phyloP scores from a whole-genome alignment of 2,329 filamentous ascomycete species.

The Sphaerulina populicola region DNA sequence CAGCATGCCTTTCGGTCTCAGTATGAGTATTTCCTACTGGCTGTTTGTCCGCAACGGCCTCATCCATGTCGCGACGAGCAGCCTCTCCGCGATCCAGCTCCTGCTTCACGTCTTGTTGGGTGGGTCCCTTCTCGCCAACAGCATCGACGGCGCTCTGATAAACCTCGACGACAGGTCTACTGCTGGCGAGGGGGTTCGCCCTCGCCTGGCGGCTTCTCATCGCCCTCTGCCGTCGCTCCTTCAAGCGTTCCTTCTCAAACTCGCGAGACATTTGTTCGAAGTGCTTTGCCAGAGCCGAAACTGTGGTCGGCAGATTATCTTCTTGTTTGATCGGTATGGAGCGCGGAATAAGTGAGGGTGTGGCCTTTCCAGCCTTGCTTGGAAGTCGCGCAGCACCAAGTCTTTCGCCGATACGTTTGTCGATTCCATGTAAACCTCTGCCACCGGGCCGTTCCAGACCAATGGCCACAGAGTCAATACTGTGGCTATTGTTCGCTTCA shows the following conservation, averaged over 20 bases:
- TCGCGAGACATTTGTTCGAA: conserved; percentile 95
- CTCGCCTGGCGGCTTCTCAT: conserved; percentile 68
- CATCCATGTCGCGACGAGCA: conserved; percentile 16
- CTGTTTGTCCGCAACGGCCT: conserved; percentile 15
- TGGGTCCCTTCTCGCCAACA: conserved; percentile 42
- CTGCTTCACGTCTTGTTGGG: conserved; percentile 8
- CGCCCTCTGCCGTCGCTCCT: conserved; percentile 72
- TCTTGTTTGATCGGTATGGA: conserved; percentile 65
- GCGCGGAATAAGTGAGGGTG: conserved; percentile 73
- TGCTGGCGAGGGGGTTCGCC: conserved; percentile 80
- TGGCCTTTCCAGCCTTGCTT: conserved; percentile 47
- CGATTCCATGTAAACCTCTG: conserved; percentile 29
- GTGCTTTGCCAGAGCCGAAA: conserved; percentile 86
- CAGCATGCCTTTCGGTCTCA: conserved; percentile 10
- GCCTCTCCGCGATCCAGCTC: conserved; percentile 3
- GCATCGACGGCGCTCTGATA: conserved; percentile 91
- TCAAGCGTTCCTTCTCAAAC: conserved; percentile 87
- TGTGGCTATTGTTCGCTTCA: conserved; percentile 16
- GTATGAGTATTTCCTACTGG: conserved; percentile 15
- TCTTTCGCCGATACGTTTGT: conserved; percentile 66
- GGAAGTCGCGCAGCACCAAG: conserved; percentile 32
- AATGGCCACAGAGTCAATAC: conserved; percentile 27
- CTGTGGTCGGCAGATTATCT: conserved; percentile 52
- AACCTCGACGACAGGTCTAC: conserved; percentile 92
- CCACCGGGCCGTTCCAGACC: not conserved